Evolutionary conservation across 2,329 filamentous ascomycete genomes (phyloP), one percentile per base, ranked within the genome.

Genomic region (Trichocomaceae sp.): DNA sequence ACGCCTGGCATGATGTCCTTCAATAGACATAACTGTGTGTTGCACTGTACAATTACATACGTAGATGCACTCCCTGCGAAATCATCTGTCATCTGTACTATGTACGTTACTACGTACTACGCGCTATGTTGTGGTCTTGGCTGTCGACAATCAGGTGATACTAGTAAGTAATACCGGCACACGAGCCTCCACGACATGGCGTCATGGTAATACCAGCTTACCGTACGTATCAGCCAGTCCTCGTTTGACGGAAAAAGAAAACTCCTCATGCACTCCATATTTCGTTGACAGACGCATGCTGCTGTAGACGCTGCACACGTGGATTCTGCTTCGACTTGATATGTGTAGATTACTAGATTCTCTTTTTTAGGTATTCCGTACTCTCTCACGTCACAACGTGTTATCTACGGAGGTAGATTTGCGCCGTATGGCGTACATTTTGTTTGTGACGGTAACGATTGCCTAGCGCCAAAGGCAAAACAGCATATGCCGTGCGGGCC

Each of bases 401-500:
- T n/a, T n/a, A n/a, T n/a, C n/a, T n/a, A n/a, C n/a, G n/a, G n/a
- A n/a, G n/a, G n/a, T n/a, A n/a, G n/a, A 33, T 9, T 33, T 33
- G 7, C 6, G 10, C 8, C 6, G 29, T 12, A 3, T 10, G 12
- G 12, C 29, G 15, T 35, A 2, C 23, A 26, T 20, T 42, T 12
- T 7, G 22, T 15, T 33, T 42, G 49, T 51, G 39, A 51, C 49
- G 49, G 49, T 51, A 51, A 51, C 23, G 42, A 29, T 26, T 44
- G 31, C 15, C 23, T 51, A 51, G 49, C 49, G 49, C 48, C 49
- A 44, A 51, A 51, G 26, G 20, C 48, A 50, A 44, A 50, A 26
- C 23, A 50, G 41, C 49, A 33, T 39, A 31, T 51, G 48, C 48
- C 48, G 48, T 50, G 48, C 44, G 48, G 48, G 48, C 48, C 48